phyloP scores from a whole-genome alignment of 2,329 filamentous ascomycete genomes.

The Talaromyces albobiverticillius region DNA sequence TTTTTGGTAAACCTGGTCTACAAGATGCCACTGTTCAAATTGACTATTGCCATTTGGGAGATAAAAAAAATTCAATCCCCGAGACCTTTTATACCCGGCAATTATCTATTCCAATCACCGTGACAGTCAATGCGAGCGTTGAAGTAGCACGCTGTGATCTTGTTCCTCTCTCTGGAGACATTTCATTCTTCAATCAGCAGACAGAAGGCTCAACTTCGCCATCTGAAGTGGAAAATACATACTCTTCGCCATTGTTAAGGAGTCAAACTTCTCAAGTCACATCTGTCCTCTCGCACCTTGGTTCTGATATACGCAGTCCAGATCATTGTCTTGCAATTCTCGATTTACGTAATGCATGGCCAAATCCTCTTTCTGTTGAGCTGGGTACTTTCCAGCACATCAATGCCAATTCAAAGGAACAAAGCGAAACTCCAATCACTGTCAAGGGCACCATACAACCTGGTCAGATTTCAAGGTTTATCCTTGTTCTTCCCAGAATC shows the following conservation, averaged over 20 bases:
- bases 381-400: slow-evolving; percentile 48
- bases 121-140: slow-evolving; percentile 89
- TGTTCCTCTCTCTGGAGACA: slow-evolving; percentile 65
- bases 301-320: slow-evolving; percentile 42
- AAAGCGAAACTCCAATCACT: slow-evolving; percentile 26
- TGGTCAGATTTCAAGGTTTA: slow-evolving; percentile 66
- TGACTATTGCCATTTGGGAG: slow-evolving; percentile 80
- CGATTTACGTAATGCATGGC: slow-evolving; percentile 88
- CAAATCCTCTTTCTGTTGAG: slow-evolving; percentile 68
- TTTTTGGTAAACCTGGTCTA: slow-evolving; percentile 81
- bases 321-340: slow-evolving; percentile 76
- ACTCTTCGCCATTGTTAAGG: slow-evolving; percentile 10
- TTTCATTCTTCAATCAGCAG: slow-evolving; percentile 59
- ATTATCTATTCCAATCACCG: slow-evolving; percentile 72
- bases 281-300: slow-evolving; percentile 43
- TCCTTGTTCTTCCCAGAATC: slow-evolving; percentile 72
- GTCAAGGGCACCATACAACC: slow-evolving; percentile 52
- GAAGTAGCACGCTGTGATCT: slow-evolving; percentile 79
- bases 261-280: slow-evolving; percentile 42
- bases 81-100: slow-evolving; percentile 81
- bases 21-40: slow-evolving; percentile 77
- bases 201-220: slow-evolving; percentile 4
- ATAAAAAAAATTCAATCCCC: slow-evolving; percentile 63
- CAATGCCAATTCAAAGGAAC: slow-evolving; percentile 6
- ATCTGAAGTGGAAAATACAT: slow-evolving; percentile 9